These are phyloP conservation scores for Aristolochia contorta DNA, from an alignment of 164 flowering plant genomes.

Conservation along the genomic window DNA sequence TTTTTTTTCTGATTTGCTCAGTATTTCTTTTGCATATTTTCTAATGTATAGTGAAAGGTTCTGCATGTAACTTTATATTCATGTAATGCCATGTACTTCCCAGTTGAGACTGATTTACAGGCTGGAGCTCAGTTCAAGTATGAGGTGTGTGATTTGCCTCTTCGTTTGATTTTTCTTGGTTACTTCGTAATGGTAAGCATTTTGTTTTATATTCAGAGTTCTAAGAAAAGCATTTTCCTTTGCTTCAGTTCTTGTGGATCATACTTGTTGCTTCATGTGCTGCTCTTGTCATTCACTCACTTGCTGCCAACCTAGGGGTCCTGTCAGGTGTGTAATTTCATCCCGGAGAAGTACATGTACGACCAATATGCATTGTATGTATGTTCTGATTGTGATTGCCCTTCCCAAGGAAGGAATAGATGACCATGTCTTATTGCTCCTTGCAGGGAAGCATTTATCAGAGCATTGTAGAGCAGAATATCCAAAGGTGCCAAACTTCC, in stretches of 20 bases:
- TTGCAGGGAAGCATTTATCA: conserved; percentile 81
- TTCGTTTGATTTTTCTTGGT: neutral
- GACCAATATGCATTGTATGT: too few relatives aligned
- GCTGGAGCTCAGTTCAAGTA: conserved; percentile 87
- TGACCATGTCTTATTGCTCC: too few relatives aligned
- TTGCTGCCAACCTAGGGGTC: conserved; percentile 92
- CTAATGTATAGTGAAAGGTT: neutral
- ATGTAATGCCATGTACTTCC: neutral
- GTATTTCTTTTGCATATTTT: neutral
- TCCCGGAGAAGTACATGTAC: too few relatives aligned
- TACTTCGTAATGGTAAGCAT: too few relatives aligned
- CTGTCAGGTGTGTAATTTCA: conserved; percentile 50
- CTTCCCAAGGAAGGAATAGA: too few relatives aligned
- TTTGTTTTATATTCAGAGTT: too few relatives aligned
- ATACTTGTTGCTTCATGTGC: conserved; percentile 84
- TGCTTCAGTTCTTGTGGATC: conserved; percentile 78
- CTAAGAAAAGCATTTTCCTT: neutral
- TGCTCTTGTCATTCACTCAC: conserved; percentile 78
- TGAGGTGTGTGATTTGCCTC: conserved; percentile 37
- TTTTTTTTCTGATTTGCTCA: too few relatives aligned
- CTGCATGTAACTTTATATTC: neutral
- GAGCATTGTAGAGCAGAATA: conserved; percentile 85
- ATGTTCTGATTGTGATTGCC: too few relatives aligned
- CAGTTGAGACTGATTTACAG: conserved; percentile 93
- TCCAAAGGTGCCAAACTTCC: conserved; percentile 58